A percentile compares a stretch with the other conserved stretches of the same genome.
Evolutionary conservation across 129 eudicot species (phyloP).

Genomic region (Helianthus tuberosus): DNA sequence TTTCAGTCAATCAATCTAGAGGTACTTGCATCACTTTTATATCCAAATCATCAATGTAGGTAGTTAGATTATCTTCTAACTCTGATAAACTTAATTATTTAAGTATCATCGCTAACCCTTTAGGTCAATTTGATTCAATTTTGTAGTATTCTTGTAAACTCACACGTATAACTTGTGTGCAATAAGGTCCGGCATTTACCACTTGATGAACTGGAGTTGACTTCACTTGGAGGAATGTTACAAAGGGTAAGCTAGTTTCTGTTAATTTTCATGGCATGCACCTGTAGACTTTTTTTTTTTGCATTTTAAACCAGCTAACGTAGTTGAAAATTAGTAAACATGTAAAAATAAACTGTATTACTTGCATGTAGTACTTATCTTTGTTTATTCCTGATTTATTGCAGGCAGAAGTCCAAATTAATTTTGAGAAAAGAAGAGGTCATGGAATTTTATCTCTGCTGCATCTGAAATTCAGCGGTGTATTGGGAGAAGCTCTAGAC

Average conservation of each 20-base stretch:
- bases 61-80: background rate
- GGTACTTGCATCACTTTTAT: constrained; percentile 41
- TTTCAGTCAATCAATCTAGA: constrained; percentile 84
- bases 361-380: too few species aligned
- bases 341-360: constrained; percentile 3
- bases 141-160: constrained; percentile 2
- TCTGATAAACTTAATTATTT: background rate
- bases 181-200: constrained; percentile 89
- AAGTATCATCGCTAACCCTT: constrained; percentile 8
- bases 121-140: background rate
- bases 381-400: constrained; percentile 22
- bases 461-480: constrained; percentile 95
- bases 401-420: constrained; percentile 96
- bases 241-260: constrained; percentile 65
- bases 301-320: background rate
- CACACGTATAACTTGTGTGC: constrained; percentile 25
- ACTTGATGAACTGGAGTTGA: constrained; percentile 97
- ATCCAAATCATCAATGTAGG: background rate
- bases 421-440: constrained; percentile 93
- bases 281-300: background rate
- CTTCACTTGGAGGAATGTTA: constrained; percentile 92
- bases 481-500: constrained; percentile 95
- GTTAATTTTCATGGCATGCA: constrained; percentile 1
- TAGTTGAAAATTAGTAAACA: background rate
- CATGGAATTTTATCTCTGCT: constrained; percentile 88